Evolutionary conservation across 2,329 filamentous ascomycete genomes (phyloP), one percentile per base, ranked within the genome.

Genomic region (Penicillium sp.): DNA sequence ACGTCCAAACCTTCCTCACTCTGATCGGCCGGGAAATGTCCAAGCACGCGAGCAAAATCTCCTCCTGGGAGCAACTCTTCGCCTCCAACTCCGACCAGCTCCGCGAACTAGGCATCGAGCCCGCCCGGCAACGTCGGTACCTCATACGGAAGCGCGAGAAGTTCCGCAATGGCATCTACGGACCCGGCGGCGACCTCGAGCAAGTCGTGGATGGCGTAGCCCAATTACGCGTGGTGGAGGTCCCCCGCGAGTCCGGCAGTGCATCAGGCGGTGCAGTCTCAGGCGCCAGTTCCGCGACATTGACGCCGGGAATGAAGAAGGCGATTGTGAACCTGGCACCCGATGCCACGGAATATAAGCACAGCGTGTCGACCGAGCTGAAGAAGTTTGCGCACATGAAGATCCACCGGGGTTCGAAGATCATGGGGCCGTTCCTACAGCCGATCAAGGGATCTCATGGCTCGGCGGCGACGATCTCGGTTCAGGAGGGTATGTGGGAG

Each of bases 401-500:
- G 70, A 85, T 96, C 14, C 79, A 86, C 62, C 87, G 88, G 3
- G 87, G 86, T 1, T 84, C 84, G 69, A 87, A 84, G 33, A 92
- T 98, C 67, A 83, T 83, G 25, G 94, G 94, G 0, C 91, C 91
- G 1, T 90, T 88, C 70, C 85, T 93, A 6, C 81, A 89, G 73
- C 86, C 87, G 4, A 73, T 93, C 30, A 88, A 90, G 76, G 85
- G 85, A 1, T 79, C 80, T 37, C 76, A 80, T 60, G 84, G 86
- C 1, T 79, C 81, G 43, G 87, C 86, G 8, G 91, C 89, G 11
- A 82, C 83, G 55, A 83, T 98, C 68, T 82, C 83, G 65, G 84
- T 91, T 25, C 87, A 88, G 59, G 93, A 97, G 76, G 93, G 94
- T 10, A 89, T 98, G 82, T 98, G 94, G 95, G 94, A 98, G 81